Percentiles rank a stretch among this genome's conserved stretches.
Evolutionary conservation across 495 filamentous ascomycete genomes (phyloP).

Genomic region (Neurospora discreta): DNA sequence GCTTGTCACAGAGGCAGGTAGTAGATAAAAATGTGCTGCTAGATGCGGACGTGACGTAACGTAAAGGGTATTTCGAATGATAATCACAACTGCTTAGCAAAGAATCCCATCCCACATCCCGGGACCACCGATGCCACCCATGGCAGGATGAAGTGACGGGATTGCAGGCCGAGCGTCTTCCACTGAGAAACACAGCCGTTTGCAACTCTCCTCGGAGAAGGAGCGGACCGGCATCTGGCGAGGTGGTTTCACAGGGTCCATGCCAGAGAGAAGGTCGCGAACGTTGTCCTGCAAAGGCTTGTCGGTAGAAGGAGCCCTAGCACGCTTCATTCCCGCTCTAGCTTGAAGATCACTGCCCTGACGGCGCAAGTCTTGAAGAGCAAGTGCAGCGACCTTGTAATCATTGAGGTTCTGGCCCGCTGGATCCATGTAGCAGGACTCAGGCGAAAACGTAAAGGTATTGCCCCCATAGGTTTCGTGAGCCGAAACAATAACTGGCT

Average conservation of each 20-base stretch:
- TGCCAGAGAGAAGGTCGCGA: constrained; percentile 42
- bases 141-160: constrained; percentile 27
- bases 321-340: constrained; percentile 48
- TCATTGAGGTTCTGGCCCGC: constrained; percentile 43
- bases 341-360: constrained; percentile 8
- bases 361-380: constrained; percentile 52
- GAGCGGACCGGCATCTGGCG: constrained; percentile 28
- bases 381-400: constrained; percentile 44
- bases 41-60: not conserved
- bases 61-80: not conserved
- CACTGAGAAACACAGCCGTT: constrained; percentile 50
- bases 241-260: constrained; percentile 9
- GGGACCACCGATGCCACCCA: constrained; percentile 36
- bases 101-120: constrained; percentile 53
- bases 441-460: constrained; percentile 49
- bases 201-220: constrained; percentile 30
- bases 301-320: constrained; percentile 58
- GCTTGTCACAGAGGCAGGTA: constrained; percentile 19
- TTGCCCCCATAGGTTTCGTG: constrained; percentile 44
- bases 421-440: constrained; percentile 41
- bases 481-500: constrained; percentile 38
- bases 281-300: constrained; percentile 60
- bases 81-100: constrained; percentile 16
- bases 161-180: constrained; percentile 26
- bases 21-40: constrained; percentile 5